A percentile compares a stretch with the other conserved stretches of the same genome.
phyloP scores from a whole-genome alignment of 345 rosid species.

The Balakata baccata region DNA sequence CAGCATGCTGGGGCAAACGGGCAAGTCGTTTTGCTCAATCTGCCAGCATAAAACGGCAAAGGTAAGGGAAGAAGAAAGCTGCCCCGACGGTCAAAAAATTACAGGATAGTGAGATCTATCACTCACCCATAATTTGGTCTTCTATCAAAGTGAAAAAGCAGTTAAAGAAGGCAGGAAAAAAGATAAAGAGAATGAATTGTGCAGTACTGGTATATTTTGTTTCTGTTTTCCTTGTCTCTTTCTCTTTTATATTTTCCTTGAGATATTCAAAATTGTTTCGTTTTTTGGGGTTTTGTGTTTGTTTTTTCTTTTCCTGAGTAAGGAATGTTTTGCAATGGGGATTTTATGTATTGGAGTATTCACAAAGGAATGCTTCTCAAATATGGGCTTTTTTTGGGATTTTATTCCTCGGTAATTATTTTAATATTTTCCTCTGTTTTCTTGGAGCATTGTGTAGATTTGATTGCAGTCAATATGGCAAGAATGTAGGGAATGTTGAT shows the following conservation, averaged over 20 bases:
- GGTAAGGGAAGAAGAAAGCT: constrained; percentile 6
- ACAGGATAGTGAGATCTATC: no score
- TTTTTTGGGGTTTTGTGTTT: constrained; percentile 10
- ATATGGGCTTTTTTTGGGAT: neutral
- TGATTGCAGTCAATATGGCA: neutral
- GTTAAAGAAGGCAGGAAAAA: constrained; percentile 28
- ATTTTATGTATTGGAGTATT: neutral
- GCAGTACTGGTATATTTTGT: constrained; percentile 17
- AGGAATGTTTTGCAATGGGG: neutral
- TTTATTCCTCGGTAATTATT: no score
- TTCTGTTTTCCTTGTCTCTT: constrained; percentile 2
- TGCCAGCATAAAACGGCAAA: constrained; percentile 28
- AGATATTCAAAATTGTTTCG: no score
- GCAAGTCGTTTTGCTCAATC: constrained; percentile 27
- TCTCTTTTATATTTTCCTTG: neutral
- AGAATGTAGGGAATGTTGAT: constrained; percentile 22
- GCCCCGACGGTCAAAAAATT: constrained; percentile 33
- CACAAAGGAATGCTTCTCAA: constrained; percentile 6
- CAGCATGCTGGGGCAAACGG: constrained; percentile 16
- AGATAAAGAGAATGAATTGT: constrained; percentile 29
- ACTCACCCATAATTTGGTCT: constrained; percentile 21
- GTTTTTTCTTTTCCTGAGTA: constrained; percentile 29
- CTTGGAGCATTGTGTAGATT: constrained; percentile 14
- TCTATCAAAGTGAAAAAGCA: constrained; percentile 40
- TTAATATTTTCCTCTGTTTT: neutral